phyloP scores from a whole-genome alignment of 257 asterid species.

The Fraxinus anomala region DNA sequence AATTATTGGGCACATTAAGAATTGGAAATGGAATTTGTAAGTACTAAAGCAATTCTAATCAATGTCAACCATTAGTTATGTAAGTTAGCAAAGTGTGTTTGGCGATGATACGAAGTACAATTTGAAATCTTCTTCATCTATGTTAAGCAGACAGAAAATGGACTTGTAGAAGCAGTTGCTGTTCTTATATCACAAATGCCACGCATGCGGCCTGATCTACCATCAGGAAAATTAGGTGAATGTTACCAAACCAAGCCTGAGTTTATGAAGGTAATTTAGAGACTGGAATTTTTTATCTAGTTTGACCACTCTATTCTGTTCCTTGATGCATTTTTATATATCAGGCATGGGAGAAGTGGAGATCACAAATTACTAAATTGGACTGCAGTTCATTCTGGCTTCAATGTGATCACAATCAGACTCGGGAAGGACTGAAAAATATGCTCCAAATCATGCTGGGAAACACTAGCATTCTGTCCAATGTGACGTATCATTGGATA shows the following conservation, averaged over 20 bases:
- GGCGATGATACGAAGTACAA: not conserved
- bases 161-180: conserved; percentile 94
- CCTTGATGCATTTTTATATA: conserved; percentile 28
- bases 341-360: conserved; percentile 98
- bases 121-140: conserved; percentile 23
- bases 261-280: conserved; percentile 73
- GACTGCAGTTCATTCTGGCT: conserved; percentile 93
- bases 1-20: conserved; percentile 1
- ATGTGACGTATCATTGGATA: conserved; percentile 78
- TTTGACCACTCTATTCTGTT: not conserved
- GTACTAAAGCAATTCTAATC: not conserved
- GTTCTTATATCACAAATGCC: conserved; percentile 86
- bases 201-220: conserved; percentile 65
- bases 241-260: conserved; percentile 81
- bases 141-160: conserved; percentile 79
- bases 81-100: conserved; percentile 2
- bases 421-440: conserved; percentile 75
- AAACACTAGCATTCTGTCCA: conserved; percentile 63
- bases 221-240: conserved; percentile 62
- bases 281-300: conserved; percentile 13
- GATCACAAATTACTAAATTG: conserved; percentile 80
- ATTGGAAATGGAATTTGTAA: not conserved
- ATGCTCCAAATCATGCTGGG: conserved; percentile 93
- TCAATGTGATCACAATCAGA: conserved; percentile 80
- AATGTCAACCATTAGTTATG: conserved; percentile 9